Percentiles rank a stretch among this genome's conserved stretches.
These are phyloP conservation scores for Candida piceae DNA, from an alignment of 805 yeast genomes.

Conservation along the genomic window DNA sequence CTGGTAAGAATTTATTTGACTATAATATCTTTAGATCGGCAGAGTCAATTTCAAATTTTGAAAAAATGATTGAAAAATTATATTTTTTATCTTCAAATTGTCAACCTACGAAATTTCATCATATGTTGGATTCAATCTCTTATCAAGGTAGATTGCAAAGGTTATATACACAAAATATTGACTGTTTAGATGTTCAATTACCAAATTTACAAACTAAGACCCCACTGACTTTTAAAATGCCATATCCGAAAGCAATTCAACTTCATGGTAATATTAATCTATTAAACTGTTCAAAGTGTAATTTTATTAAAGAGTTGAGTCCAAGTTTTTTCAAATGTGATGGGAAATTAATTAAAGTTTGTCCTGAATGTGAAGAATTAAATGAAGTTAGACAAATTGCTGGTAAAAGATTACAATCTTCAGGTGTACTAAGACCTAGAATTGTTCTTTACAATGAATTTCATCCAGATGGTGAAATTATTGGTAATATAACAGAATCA, in stretches of 20 bases:
- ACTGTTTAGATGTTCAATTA: slow-evolving; percentile 65
- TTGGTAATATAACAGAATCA: slow-evolving; percentile 65
- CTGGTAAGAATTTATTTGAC: slow-evolving; percentile 65
- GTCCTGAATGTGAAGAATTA: slow-evolving; percentile 60
- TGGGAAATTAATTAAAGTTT: slow-evolving; percentile 40
- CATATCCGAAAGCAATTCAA: slow-evolving; percentile 59
- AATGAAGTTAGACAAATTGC: slow-evolving; percentile 52
- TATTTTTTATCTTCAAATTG: slow-evolving; percentile 49
- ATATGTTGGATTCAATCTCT: slow-evolving; percentile 54
- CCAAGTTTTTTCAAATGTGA: slow-evolving; percentile 44
- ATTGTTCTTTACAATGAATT: slow-evolving; percentile 68
- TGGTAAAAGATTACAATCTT: slow-evolving; percentile 60
- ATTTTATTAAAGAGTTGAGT: slow-evolving; percentile 48
- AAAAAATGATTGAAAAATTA: slow-evolving; percentile 65
- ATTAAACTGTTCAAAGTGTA: slow-evolving; percentile 76
- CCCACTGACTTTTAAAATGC: slow-evolving; percentile 37
- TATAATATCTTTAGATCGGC: slow-evolving; percentile 67
- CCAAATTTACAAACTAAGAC: slow-evolving; percentile 42
- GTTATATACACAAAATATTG: slow-evolving; percentile 85
- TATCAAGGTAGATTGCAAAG: slow-evolving; percentile 60
- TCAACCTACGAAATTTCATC: slow-evolving; percentile 74
- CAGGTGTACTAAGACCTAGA: slow-evolving; percentile 60
- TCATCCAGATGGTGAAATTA: slow-evolving; percentile 85
- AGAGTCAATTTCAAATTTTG: slow-evolving; percentile 58
- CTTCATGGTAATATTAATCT: slow-evolving; percentile 77